Base-by-base conservation (phyloP, 2,329 filamentous ascomycete genomes). In the Aspergillus sp. region DNA sequence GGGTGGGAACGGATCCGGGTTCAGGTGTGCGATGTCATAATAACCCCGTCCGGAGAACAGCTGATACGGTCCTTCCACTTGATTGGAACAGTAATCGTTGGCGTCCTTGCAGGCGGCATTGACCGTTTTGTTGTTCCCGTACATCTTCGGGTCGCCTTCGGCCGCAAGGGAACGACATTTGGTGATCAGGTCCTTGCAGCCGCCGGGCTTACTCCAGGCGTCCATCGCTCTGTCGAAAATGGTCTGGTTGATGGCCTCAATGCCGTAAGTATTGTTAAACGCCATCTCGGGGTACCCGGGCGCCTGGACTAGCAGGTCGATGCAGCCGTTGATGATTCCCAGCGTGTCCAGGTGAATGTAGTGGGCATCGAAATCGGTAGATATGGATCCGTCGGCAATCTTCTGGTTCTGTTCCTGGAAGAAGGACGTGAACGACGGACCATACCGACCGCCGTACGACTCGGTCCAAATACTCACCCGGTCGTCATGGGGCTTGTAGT, bases 241-340 rank as follows among this genome's bases (percentile, higher is more conserved):
- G 4, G 78, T 78, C 51, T 82, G 68, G 60, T 82, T 82, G 65
- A 84, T 78, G 1, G 80, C 74, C 57, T 82, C 65, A 45, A 87
- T 77, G n/a, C 79, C 80, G 61, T 87, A 87, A 2, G 84, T 84
- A 62, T 87, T 87, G 70, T 86, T 84, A 69, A 80, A 82, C 0
- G 84, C 79, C 64, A 85, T 81, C 2, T 80, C 71, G 2, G 81
- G 77, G 63, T 83, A 84, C 32, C 73, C 75, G 1, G 78, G 77
- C 58, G 76, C 76, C 67, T 84, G 80, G 1, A 80, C 75, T 3
- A 79, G 74, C 22, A 80, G 73, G 64, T 86, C 84, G 20, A 85
- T 75, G 61, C 83, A 85, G 24, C 82, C 83, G 59, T 86, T 86
- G 59, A 85, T 81, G 59, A 87, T 82, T 0, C 84, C 77, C 1